These are phyloP conservation scores for Talaromyces sp. DNA, from an alignment of 2,329 filamentous ascomycete genomes.

Conservation along the genomic window DNA sequence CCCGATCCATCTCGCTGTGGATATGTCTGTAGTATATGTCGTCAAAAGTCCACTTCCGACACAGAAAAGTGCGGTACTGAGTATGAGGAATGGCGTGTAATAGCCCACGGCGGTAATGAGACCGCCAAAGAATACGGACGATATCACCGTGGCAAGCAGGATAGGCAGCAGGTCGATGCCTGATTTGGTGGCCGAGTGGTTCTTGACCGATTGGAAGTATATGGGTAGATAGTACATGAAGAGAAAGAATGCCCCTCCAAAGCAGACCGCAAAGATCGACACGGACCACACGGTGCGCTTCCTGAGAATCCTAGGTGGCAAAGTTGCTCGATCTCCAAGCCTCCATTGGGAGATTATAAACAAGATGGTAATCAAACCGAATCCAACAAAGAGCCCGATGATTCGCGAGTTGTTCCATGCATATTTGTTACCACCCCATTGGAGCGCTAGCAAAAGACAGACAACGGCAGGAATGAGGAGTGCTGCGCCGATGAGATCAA, in stretches of 20 bases:
- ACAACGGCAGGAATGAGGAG: slow-evolving; percentile 40
- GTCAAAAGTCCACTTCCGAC: slow-evolving; percentile 22
- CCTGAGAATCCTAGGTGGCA: slow-evolving; percentile 38
- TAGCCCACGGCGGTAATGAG: slow-evolving; percentile 27
- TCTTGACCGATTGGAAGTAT: slow-evolving; percentile 45
- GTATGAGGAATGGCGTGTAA: slow-evolving; percentile 26
- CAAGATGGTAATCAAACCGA: slow-evolving; percentile 34
- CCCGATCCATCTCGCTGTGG: slow-evolving; percentile 28
- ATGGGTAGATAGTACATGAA: slow-evolving; percentile 48
- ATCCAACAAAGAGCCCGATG: slow-evolving; percentile 47
- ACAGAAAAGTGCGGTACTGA: slow-evolving; percentile 24
- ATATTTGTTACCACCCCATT: slow-evolving; percentile 43
- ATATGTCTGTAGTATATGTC: slow-evolving; percentile 20
- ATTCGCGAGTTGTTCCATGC: slow-evolving; percentile 40
- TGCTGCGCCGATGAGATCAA: slow-evolving; percentile 46
- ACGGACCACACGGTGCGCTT: slow-evolving; percentile 35
- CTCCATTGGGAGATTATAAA: slow-evolving; percentile 38
- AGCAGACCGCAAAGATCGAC: slow-evolving; percentile 36
- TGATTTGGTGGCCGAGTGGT: slow-evolving; percentile 31
- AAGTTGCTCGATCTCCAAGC: slow-evolving; percentile 40
- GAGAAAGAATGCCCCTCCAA: slow-evolving; percentile 35
- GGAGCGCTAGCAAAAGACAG: slow-evolving; percentile 46
- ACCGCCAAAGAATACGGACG: slow-evolving; percentile 27
- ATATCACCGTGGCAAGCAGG: slow-evolving; percentile 33
- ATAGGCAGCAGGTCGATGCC: slow-evolving; percentile 45